Base-by-base conservation (phyloP, 2,329 filamentous ascomycete species). In the Alternaria infectoria region DNA sequence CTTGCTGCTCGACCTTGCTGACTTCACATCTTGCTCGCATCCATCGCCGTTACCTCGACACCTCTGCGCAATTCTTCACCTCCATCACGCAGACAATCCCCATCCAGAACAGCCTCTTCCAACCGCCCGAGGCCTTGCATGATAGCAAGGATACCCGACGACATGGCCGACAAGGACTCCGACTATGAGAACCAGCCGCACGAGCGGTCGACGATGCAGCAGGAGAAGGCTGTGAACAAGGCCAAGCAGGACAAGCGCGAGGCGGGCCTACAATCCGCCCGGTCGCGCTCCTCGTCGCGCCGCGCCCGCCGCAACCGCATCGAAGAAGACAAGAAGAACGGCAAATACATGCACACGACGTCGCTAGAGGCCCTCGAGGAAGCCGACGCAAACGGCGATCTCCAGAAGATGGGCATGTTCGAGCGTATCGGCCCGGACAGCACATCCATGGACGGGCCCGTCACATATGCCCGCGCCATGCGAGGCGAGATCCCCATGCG, bases 391-490 rank as follows among this genome's bases (percentile, higher is more conserved):
- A 86, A 83, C 61, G 79, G 79, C 54, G 83, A 85, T 63, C 71
- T 84, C 54, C 73, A 81, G 45, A 77, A 80, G 62, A 84, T 85
- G 81, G 80, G 83, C 61, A 82, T 83, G 28, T 87, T 87, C 65
- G 85, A 87, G 73, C 83, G 83, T 49, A 87, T 87, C 66, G 85
- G 85, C 8, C 84, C 85, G 11, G 85, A 86, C 66, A 83, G 81
- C 70, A 86, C 86, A 49, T 84, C 81, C 56, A 87, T 87, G 86
- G 82, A 85, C 64, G 86, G 85, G 1, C 85, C 86, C 6, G 86
- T 87, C 30, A 87, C 86, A 17, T 79, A 84, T 58, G 84, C 86
- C 13, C 78, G 85, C 45, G 85, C 85, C 40, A 81, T 83, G 80
- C 76, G 86, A 65, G 85, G 85, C 26, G 85, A 87, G 74, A 86